These are phyloP conservation scores for Bertia moriformis DNA, from an alignment of 2,329 filamentous ascomycete genomes.

Conservation along the genomic window DNA sequence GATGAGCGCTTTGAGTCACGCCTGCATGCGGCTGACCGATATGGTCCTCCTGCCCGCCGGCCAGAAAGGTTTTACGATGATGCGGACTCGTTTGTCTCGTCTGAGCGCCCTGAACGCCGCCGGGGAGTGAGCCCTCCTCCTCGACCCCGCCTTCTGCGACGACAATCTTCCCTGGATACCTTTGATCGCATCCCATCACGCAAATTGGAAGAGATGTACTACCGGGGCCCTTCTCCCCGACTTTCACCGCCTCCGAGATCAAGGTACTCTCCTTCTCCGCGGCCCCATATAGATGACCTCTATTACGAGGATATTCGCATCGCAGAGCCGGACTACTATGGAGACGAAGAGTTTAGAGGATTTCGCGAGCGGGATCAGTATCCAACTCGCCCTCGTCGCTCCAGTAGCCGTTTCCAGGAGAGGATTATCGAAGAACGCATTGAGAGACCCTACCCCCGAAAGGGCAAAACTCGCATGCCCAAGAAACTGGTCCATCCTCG, in stretches of 20 bases:
- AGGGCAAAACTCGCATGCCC: conserved; percentile 49
- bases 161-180: conserved; percentile 50
- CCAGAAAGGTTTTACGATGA: neutral
- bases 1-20: conserved; percentile 5
- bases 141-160: conserved; percentile 36
- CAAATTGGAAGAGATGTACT: conserved; percentile 19
- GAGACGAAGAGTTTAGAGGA: conserved; percentile 38
- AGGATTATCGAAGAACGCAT: neutral
- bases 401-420: neutral
- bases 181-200: conserved; percentile 43
- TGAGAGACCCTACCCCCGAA: conserved; percentile 22
- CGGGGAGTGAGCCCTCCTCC: conserved; percentile 24
- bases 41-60: conserved; percentile 4
- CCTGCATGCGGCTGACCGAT: conserved; percentile 21
- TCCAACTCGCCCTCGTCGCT: conserved; percentile 1
- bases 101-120: conserved; percentile 13
- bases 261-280: conserved; percentile 20
- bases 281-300: conserved; percentile 19
- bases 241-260: neutral
- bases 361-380: conserved; percentile 21
- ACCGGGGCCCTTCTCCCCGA: conserved; percentile 10
- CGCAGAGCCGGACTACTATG: conserved; percentile 29
- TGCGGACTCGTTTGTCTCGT: neutral
- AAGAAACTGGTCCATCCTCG: conserved; percentile 42
- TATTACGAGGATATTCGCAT: conserved; percentile 26